Conservation (phyloP, 139 green algal species). For the Edaphochlamys debaryana region DNA sequence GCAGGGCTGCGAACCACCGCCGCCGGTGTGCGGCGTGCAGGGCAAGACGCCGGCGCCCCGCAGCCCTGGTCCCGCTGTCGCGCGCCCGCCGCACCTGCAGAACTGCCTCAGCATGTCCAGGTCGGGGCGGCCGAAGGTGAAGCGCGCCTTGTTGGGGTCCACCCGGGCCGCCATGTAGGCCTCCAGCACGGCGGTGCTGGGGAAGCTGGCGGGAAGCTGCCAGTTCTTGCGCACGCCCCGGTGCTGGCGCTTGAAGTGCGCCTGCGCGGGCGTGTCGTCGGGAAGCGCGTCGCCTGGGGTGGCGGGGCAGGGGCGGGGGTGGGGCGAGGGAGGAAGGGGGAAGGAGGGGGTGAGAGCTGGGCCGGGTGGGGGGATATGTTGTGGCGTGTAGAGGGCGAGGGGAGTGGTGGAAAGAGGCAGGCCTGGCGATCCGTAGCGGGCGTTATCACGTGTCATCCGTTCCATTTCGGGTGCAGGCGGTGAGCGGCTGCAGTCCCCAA, state of each 20-base stretch:
- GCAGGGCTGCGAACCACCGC: too few relatives aligned
- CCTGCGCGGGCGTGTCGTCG: constrained; percentile 41
- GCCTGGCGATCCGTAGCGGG: too few relatives aligned
- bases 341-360: neutral
- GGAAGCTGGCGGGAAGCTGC: constrained; percentile 84
- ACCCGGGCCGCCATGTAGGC: constrained; percentile 66
- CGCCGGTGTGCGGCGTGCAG: too few relatives aligned
- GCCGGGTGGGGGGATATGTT: neutral
- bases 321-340: neutral
- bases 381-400: too few relatives aligned
- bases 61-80: too few relatives aligned
- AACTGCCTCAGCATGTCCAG: constrained; percentile 76
- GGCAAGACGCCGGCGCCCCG: too few relatives aligned
- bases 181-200: constrained; percentile 67
- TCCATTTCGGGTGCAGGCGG: too few relatives aligned
- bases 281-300: constrained; percentile 6
- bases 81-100: constrained; percentile 67
- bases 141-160: constrained; percentile 61
- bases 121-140: constrained; percentile 81
- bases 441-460: too few relatives aligned
- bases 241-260: constrained; percentile 79
- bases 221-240: constrained; percentile 68
- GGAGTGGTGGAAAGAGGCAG: too few relatives aligned
- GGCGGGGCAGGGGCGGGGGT: neutral
- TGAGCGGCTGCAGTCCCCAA: too few relatives aligned